Evolutionary conservation across 345 rosid genomes (phyloP).

Genomic region (Tarenaya hassleriana): DNA sequence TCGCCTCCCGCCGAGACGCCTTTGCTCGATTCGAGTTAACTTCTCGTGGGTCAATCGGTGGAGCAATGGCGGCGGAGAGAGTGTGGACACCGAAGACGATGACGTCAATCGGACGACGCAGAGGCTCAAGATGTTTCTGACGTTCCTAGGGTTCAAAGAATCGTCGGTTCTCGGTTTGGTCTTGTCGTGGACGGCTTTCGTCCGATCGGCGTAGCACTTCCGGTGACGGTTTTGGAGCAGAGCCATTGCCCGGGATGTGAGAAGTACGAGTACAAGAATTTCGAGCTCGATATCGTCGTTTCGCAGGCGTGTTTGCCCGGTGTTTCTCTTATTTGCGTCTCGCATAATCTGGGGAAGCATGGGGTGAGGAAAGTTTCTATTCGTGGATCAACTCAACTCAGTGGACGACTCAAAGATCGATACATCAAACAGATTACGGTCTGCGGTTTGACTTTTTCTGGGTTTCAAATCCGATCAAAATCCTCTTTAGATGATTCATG

Average conservation of each 20-base stretch:
- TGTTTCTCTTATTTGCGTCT: slow-evolving; percentile 63
- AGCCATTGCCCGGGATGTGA: slow-evolving; percentile 49
- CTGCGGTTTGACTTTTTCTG: background rate
- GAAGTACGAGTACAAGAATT: slow-evolving; percentile 50
- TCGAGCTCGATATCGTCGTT: slow-evolving; percentile 70
- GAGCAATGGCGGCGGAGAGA: slow-evolving; percentile 7
- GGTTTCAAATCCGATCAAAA: background rate
- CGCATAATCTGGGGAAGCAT: slow-evolving; percentile 75
- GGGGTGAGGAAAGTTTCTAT: slow-evolving; percentile 63
- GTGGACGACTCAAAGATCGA: slow-evolving; percentile 38
- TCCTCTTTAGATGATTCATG: no score
- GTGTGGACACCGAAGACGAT: slow-evolving; percentile 18
- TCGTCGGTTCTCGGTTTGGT: slow-evolving; percentile 38
- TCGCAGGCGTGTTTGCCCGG: slow-evolving; percentile 77
- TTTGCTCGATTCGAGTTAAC: slow-evolving; percentile 37
- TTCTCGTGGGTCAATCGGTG: slow-evolving; percentile 14
- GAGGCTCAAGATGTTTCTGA: slow-evolving; percentile 47
- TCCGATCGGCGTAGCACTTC: slow-evolving; percentile 53
- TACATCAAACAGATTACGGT: slow-evolving; percentile 70
- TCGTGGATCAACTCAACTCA: slow-evolving; percentile 58
- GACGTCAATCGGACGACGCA: slow-evolving; percentile 41
- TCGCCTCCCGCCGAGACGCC: slow-evolving; percentile 36
- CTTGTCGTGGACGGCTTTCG: slow-evolving; percentile 60
- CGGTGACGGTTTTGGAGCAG: slow-evolving; percentile 57
- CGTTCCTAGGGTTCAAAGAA: slow-evolving; percentile 64